Evolutionary conservation across 176 grass and related monocot genomes (phyloP).

Genomic region (Raddia distichophylla): DNA sequence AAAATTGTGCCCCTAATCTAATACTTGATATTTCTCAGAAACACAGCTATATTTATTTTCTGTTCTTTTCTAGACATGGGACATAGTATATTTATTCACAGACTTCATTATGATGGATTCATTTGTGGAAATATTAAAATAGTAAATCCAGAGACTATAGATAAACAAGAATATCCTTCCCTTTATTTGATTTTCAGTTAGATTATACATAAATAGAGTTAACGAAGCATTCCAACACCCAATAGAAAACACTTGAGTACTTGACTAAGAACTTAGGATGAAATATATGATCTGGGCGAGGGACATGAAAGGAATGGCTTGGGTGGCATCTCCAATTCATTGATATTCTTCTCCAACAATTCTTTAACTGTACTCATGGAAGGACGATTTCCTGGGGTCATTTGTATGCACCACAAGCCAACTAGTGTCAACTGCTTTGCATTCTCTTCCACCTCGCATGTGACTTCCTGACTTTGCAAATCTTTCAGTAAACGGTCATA

Average conservation of each 20-base stretch:
- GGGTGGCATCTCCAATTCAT: constrained; percentile 51
- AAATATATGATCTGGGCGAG: not conserved
- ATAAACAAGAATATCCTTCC: not conserved
- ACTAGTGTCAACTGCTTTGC: constrained; percentile 40
- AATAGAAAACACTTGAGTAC: not conserved
- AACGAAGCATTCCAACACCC: not conserved
- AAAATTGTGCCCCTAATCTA: too few species aligned
- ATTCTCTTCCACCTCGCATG: constrained; percentile 30
- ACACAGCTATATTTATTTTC: too few species aligned
- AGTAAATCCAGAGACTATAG: not conserved
- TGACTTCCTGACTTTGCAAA: constrained; percentile 33
- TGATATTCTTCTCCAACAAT: constrained; percentile 48
- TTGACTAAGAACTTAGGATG: constrained; percentile 4
- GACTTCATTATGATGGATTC: not conserved
- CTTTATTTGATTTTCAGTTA: not conserved
- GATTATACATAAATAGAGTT: not conserved
- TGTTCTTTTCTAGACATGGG: too few species aligned
- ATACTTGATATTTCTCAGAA: too few species aligned
- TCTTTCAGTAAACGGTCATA: constrained; percentile 43
- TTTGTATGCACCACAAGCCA: constrained; percentile 61
- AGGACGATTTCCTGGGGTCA: constrained; percentile 38
- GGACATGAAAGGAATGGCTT: constrained; percentile 15
- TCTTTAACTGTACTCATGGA: constrained; percentile 55
- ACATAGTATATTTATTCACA: not conserved
- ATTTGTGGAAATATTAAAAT: not conserved